Evolutionary conservation across 1,139 yeast species (phyloP), one percentile per base, ranked within the genome.

Genomic region (Debaryomyces udenii): DNA sequence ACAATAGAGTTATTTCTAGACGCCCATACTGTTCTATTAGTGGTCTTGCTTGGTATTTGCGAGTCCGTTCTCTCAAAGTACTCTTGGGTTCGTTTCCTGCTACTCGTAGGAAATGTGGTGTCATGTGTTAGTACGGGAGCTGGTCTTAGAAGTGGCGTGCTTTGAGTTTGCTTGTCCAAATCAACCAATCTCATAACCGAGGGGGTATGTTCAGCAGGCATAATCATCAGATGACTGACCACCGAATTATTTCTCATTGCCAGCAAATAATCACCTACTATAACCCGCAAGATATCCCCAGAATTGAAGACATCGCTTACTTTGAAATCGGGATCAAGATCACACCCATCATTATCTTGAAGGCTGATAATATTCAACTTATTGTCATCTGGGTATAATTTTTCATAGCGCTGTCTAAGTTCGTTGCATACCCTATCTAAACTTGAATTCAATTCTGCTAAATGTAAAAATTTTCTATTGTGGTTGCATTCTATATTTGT

Each of bases 261-360:
- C 32, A 38, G 41, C 6, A 57, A 53, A 4, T 71, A 76, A 43
- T 70, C 68, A 22, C 64, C 62, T n/a, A 81, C 67, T 3, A 82
- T 55, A 1, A 83, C 82, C 37, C 83, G 64, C 11, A 86, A 69
- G 3, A 76, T 61, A 47, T 79, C 83, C 31, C 78, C 80, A 20
- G 71, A 66, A 24, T 65, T 71, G 53, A 86, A 83, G 6, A 85
- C 81, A 50, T 84, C 88, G 6, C 74, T 74, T 0, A 81, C 83
- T 3, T 61, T 47, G 50, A 81, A 86, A 44, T 86, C 95, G 0
- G 90, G 89, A 58, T 86, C 95, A 49, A 87, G 64, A 57, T 87
- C 95, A 52, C 90, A 85, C 45, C 73, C 72, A 44, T 79, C 76
- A 23, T 62, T 60, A 56, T 86, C 91, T 55, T 86, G 93, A 7